Evolutionary conservation across 2,329 filamentous ascomycete species (phyloP).

Genomic region (Fusarium brevicatenulatum): DNA sequence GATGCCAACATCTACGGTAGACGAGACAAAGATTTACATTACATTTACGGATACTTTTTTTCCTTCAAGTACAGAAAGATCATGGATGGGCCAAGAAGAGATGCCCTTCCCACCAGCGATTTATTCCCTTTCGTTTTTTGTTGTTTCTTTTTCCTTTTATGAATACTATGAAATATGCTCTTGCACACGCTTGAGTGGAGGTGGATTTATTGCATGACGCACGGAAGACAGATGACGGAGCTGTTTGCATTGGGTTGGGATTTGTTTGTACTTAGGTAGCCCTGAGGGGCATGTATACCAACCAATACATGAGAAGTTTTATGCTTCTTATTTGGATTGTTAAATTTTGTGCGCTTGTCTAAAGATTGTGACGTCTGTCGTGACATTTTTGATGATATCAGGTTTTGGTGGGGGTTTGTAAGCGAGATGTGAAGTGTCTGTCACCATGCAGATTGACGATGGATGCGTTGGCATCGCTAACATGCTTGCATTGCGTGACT

Average conservation of each 20-base stretch:
- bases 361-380: background rate
- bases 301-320: conserved; percentile 1
- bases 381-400: background rate
- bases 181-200: conserved; percentile 22
- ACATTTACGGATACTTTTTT: background rate
- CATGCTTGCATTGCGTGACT: background rate
- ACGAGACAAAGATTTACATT: conserved; percentile 25
- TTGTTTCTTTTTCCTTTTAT: background rate
- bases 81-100: conserved; percentile 29
- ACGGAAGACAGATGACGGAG: conserved; percentile 34
- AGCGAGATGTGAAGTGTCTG: background rate
- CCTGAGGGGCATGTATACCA: conserved; percentile 1
- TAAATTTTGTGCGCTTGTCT: background rate
- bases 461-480: background rate
- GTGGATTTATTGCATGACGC: conserved; percentile 27
- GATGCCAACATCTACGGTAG: conserved; percentile 10
- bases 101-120: conserved; percentile 26
- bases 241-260: conserved; percentile 28
- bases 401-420: background rate
- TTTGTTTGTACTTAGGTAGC: background rate
- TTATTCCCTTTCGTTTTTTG: conserved; percentile 14
- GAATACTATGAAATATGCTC: conserved; percentile 23
- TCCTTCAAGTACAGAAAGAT: conserved; percentile 4
- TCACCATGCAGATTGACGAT: background rate
- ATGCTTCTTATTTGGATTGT: background rate